Base-by-base conservation (phyloP, 192 early-diverging fungal genomes). In the Piromyces finnis region DNA sequence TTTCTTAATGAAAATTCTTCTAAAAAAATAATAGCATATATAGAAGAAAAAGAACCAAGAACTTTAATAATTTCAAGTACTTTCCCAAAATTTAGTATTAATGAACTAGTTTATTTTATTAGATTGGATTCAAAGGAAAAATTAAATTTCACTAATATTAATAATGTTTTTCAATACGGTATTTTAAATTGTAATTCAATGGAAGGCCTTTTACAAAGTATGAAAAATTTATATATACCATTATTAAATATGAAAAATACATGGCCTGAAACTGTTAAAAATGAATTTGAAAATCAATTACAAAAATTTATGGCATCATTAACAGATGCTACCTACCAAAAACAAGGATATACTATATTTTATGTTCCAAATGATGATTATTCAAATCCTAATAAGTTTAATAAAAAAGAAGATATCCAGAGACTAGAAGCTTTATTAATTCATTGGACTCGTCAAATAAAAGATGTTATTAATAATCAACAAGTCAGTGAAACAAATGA, bases 401-500 rank as follows among this genome's bases (percentile, higher is more conserved):
- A 86, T 9, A 87, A 87, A 37, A 90, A 90, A 80, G 90, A 91
- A 79, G 82, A 89, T 27, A 86, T 90, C 26, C 90, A 91, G 78
- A 83, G 90, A 1, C 82, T 91, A 15, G 90, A 91, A 80, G 84
- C 86, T 2, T 82, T 91, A 2, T 79, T 91, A 1, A 84, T 91
- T 29, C 90, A 91, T 82, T 91, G 90, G 90, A 91, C 89, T 9
- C 82, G 87, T 22, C 90, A 91, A 80, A 91, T 91, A 80, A 91
- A 91, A 81, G 90, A 91, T 39, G 90, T 91, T 78, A 84, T 91
- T 77, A 91, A 90, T 82, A 87, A 87, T 59, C 90, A 91, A 79
- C 90, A 91, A 82, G 87, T 79, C 81, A 84, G 29, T 51, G 83
- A 85, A 26, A 77, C 77, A 17, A 82, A 85, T 35, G 90, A 91